Percentiles rank a stretch among this genome's conserved stretches.
Evolutionary conservation across 192 early-diverging fungal species (phyloP).

Genomic region (Backusella sp.): DNA sequence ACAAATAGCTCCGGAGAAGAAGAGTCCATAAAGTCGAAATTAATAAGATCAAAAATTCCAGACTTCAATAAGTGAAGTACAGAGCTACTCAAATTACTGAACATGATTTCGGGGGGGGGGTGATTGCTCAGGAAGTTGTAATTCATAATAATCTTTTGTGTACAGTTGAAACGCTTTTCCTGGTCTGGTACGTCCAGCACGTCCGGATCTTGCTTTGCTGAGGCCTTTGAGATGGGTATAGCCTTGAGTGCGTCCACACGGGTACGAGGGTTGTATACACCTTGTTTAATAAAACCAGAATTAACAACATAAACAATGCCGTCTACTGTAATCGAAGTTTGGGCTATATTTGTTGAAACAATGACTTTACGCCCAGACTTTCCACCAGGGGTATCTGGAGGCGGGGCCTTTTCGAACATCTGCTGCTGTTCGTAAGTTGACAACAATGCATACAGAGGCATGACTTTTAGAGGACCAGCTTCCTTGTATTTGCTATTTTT

Average conservation of each 20-base stretch:
- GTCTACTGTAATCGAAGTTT: constrained; percentile 98
- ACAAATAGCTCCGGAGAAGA: constrained; percentile 97
- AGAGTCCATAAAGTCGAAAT: constrained; percentile 99
- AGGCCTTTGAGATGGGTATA: no score
- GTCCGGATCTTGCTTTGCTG: no score
- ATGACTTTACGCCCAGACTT: constrained; percentile 93
- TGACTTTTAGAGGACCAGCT: constrained; percentile 76
- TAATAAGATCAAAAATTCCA: constrained; percentile 93
- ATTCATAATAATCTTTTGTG: no score
- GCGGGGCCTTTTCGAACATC: constrained; percentile 91
- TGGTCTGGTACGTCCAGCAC: no score
- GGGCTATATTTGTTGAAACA: constrained; percentile 96
- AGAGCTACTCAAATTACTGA: constrained; percentile 87
- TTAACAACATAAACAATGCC: constrained; percentile 99
- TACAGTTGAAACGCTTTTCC: no score
- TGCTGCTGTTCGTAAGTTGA: constrained; percentile 87
- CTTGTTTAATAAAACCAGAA: constrained; percentile 97
- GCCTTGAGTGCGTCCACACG: no score
- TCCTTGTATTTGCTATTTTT: constrained; percentile 56
- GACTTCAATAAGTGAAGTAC: constrained; percentile 97
- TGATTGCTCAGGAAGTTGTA: no score
- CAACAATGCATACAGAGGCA: constrained; percentile 90
- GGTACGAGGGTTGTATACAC: constrained; percentile 99
- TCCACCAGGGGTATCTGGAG: constrained; percentile 71
- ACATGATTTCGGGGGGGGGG: no score